Conservation (phyloP, 31 red algal species). For the Odonthalia washingtoniensis region DNA sequence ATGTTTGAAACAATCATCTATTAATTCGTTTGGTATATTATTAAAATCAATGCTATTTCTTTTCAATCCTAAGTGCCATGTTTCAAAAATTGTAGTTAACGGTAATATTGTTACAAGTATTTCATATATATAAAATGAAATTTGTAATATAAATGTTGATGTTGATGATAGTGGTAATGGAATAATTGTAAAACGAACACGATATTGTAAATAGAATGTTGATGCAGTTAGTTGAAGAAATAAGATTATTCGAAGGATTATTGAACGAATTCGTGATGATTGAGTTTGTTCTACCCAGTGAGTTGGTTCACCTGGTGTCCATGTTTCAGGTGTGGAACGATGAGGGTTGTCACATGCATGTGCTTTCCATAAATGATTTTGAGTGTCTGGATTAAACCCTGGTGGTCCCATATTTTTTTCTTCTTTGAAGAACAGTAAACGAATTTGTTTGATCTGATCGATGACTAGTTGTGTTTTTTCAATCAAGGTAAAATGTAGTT, state of each 20-base stretch:
- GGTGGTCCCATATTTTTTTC: too few relatives aligned
- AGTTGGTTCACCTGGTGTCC: conserved; percentile 9
- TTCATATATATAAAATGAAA: conserved; percentile 10
- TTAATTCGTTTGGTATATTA: neutral
- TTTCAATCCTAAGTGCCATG: neutral
- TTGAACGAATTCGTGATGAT: neutral
- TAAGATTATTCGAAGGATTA: neutral
- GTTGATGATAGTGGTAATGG: neutral
- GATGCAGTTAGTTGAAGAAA: neutral
- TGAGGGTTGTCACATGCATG: too few relatives aligned
- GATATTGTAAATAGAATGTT: conserved; percentile 23
- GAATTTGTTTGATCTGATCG: too few relatives aligned
- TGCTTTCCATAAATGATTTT: too few relatives aligned
- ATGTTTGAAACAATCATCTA: neutral
- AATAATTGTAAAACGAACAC: neutral
- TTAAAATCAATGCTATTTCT: conserved; percentile 12
- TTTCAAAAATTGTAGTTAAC: neutral
- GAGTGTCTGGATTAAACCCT: too few relatives aligned
- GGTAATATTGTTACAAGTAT: neutral
- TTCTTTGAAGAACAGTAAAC: too few relatives aligned
- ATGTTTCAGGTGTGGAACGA: too few relatives aligned
- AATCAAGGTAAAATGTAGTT: too few relatives aligned
- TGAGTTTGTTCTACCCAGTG: conserved; percentile 14
- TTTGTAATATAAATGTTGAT: neutral
- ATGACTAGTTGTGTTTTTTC: too few relatives aligned